Percentiles rank a stretch among this genome's conserved stretches.
Conservation (phyloP, 495 filamentous ascomycete species). For the Xylaria curta region DNA sequence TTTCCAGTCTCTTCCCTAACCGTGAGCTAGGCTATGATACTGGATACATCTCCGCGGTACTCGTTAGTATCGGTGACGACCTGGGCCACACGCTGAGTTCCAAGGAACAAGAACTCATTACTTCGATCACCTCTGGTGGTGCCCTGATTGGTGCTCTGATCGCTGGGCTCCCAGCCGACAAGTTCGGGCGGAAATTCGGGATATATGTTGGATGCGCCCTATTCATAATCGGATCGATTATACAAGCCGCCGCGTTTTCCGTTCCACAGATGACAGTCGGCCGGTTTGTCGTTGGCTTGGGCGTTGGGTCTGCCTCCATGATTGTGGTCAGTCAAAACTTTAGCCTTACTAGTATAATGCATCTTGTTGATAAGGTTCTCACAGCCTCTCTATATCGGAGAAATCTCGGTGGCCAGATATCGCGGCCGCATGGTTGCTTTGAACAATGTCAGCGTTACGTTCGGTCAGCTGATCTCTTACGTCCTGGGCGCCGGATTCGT, state of each 20-base stretch:
- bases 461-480: constrained; percentile 59
- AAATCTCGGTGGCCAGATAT: constrained; percentile 57
- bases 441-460: constrained; percentile 61
- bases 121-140: constrained; percentile 53
- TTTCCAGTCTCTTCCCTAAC: neutral
- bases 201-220: constrained; percentile 55
- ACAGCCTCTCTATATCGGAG: constrained; percentile 47
- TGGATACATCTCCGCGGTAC: constrained; percentile 56
- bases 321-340: constrained; percentile 41
- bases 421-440: constrained; percentile 61
- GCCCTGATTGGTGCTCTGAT: constrained; percentile 57
- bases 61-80: constrained; percentile 48
- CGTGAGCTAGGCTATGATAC: constrained; percentile 48
- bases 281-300: constrained; percentile 55
- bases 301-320: constrained; percentile 59
- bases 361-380: neutral
- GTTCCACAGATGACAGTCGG: constrained; percentile 55
- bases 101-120: constrained; percentile 55
- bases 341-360: neutral
- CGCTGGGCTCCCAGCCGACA: constrained; percentile 56
- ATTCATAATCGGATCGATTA: constrained; percentile 52
- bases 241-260: constrained; percentile 50
- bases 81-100: constrained; percentile 42
- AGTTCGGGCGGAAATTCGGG: constrained; percentile 52
- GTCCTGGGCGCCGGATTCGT: constrained; percentile 60